Base-by-base conservation (phyloP, 2,329 filamentous ascomycete species). In the Verticillium tricorpus region DNA sequence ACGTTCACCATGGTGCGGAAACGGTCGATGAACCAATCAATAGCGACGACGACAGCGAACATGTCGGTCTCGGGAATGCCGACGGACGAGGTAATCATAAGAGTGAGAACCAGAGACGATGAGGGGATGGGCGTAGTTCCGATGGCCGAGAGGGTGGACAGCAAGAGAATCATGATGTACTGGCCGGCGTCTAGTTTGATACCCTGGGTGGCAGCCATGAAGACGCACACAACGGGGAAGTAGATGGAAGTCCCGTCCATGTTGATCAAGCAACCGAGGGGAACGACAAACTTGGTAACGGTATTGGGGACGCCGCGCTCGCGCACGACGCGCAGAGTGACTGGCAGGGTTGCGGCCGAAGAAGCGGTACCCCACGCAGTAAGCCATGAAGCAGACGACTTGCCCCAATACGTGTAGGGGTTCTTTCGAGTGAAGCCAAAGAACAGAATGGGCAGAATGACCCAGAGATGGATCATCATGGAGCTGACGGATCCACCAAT, bases 231-330 rank as follows among this genome's bases (percentile, higher is more conserved):
- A 9, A 81, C 76, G 3, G 82, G 82, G 65, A 84, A 83, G 69
- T 84, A 84, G 61, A 84, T 84, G 39, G 81, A 81, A 1, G 82
- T 84, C 17, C 76, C 80, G 61, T 82, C 80, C 80, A 82, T 82
- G 69, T 82, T 82, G 54, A 83, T 76, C 56, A 82, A 63, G 39
- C 76, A 79, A 3, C 81, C 82, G 0, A 84, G 72, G 0, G 82
- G 82, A 14, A 79, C 73, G 2, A 71, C 61, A 60, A 84, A 84
- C 55, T 82, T 78, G 64, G 71, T 71, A 2, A 84, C 67, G 7
- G 74, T 78, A 25, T 76, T 67, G 0, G 82, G 78, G 57, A 59
- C 58, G 0, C 76, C 75, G 5, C 74, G 73, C 15, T 71, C 76
- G 11, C 74, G 67, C 6, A 75, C 72, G 19, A 74, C 77, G 17